Evolutionary conservation across 352 stramenopile species (phyloP), one percentile per base, ranked within the genome.

Genomic region (Pythium sukuiense): DNA sequence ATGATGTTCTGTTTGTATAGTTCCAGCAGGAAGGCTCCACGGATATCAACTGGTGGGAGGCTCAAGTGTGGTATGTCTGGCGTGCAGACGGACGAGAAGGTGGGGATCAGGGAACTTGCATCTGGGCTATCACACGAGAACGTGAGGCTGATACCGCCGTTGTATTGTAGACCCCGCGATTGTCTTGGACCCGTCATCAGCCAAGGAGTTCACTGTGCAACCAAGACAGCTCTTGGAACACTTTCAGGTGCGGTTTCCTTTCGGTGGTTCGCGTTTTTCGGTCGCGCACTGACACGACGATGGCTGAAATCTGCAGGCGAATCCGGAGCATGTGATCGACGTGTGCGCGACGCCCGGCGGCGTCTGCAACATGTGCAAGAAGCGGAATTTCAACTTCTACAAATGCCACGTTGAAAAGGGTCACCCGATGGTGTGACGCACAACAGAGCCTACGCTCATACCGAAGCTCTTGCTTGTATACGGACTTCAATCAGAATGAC

Each of bases 51-150:
- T 94, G 84, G 84, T 94, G 86, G 86, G 84, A 94, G 58, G 86
- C 86, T 2, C 86, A 94, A 62, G 84, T 85, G 18, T 94, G 86
- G 86, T 92, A 94, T 60, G 65, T 89, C 12, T 94, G 86, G 86
- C 76, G 80, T 50, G 79, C 79, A 9, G 79, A 87, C n/a, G 84
- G 83, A 7, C 77, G 80, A 33, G 65, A 83, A 76, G 71, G 85
- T 92, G 49, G 4, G 72, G 7, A 11, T 5, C 8, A 30, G 20
- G 18, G n/a, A 35, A 9, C 8, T 35, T 9, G 5, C 32, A 35
- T 9, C 5, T 35, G 5, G 32, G 32, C 32, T 35, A 35, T 35
- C 8, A 35, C 32, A 9, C 32, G 8, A 35, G 32, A 35, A 9
- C 32, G 32, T 5, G 5, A 9, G 32, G 8, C 32, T 35, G 32